phyloP scores from a whole-genome alignment of 2,329 filamentous ascomycete species.

The Arachnomyces sp. region DNA sequence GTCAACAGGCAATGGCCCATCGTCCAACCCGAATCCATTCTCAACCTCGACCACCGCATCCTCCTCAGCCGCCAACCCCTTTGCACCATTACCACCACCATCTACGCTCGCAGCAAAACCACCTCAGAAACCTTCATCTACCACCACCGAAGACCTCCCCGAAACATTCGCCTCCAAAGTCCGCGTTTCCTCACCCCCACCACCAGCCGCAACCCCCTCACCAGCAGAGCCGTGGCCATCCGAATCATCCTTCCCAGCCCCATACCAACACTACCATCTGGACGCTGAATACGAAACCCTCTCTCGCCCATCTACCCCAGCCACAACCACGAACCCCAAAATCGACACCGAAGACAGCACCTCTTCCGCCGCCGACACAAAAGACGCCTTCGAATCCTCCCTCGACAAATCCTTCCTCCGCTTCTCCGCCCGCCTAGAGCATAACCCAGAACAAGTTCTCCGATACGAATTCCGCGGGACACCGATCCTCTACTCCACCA shows the following conservation, averaged over 20 bases:
- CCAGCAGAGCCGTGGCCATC: constrained; percentile 67
- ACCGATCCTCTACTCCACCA: constrained; percentile 73
- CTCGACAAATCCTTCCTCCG: constrained; percentile 72
- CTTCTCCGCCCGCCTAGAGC: constrained; percentile 68
- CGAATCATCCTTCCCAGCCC: constrained; percentile 53
- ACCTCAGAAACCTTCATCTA: constrained; percentile 25
- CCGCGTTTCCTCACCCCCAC: constrained; percentile 22
- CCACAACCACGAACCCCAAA: constrained; percentile 41
- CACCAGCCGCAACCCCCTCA: constrained; percentile 21
- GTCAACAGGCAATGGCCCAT: constrained; percentile 32
- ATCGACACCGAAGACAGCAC: constrained; percentile 32
- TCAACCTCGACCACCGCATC: constrained; percentile 33
- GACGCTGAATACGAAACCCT: constrained; percentile 92
- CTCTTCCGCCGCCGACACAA: constrained; percentile 36
- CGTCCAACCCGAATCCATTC: constrained; percentile 49
- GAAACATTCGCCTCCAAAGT: constrained; percentile 19
- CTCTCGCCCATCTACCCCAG: constrained; percentile 47
- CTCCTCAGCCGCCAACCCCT: constrained; percentile 48
- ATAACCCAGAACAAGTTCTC: constrained; percentile 77
- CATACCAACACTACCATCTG: constrained; percentile 72
- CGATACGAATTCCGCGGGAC: constrained; percentile 68
- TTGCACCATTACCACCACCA: constrained; percentile 43
- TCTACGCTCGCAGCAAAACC: constrained; percentile 38
- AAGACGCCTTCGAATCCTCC: constrained; percentile 67
- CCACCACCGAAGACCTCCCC: background rate